phyloP scores from a whole-genome alignment of 345 rosid species.

The Kernera saxatilis region DNA sequence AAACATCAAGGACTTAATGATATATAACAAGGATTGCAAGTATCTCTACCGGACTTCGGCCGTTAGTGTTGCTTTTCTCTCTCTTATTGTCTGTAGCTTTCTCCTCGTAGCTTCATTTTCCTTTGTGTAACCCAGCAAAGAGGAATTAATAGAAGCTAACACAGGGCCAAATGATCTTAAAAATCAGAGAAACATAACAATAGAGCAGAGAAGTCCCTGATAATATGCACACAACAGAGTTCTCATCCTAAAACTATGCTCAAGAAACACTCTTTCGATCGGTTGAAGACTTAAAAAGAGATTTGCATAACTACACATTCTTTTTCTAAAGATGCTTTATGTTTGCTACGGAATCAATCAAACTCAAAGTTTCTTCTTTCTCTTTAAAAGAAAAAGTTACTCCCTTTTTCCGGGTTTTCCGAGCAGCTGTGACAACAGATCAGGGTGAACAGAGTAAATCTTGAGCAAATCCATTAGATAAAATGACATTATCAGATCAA shows the following conservation, averaged over 20 bases:
- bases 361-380: slow-evolving; percentile 3
- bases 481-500: slow-evolving; percentile 36
- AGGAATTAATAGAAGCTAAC: neutral
- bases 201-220: neutral
- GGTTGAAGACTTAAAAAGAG: neutral
- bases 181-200: neutral
- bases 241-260: neutral
- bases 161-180: neutral
- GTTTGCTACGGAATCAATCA: slow-evolving; percentile 6
- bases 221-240: neutral
- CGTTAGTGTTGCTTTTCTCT: slow-evolving; percentile 45
- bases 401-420: neutral
- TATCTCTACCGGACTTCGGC: slow-evolving; percentile 68
- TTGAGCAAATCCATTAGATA: neutral
- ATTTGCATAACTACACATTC: neutral
- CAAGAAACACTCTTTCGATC: neutral
- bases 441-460: neutral
- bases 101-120: slow-evolving; percentile 49
- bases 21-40: neutral
- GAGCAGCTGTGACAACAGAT: slow-evolving; percentile 12
- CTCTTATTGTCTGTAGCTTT: slow-evolving; percentile 46
- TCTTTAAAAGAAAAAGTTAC: neutral
- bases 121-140: slow-evolving; percentile 33
- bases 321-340: neutral
- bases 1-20: neutral